Conservation (phyloP, 495 filamentous ascomycete species). For the Parathielavia appendiculata region DNA sequence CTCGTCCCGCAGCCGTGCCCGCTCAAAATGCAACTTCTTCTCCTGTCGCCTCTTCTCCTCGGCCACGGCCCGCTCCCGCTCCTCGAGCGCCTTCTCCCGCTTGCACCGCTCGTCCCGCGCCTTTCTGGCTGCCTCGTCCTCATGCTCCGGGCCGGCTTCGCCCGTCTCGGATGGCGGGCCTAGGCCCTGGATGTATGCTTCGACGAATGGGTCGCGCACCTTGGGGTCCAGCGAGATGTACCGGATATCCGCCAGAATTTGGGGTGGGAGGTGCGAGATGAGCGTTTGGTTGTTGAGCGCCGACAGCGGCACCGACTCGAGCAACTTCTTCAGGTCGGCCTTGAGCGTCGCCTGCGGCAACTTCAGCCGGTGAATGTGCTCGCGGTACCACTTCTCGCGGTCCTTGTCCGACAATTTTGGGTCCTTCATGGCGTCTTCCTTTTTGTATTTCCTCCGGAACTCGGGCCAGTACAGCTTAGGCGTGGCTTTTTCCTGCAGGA, state of each 20-base stretch:
- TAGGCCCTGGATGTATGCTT: constrained; percentile 69
- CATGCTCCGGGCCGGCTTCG: constrained; percentile 42
- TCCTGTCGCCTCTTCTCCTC: constrained; percentile 68
- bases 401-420: constrained; percentile 75
- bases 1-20: constrained; percentile 64
- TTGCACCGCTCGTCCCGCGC: constrained; percentile 59
- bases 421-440: constrained; percentile 75
- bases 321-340: constrained; percentile 69
- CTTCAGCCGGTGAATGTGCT: constrained; percentile 75
- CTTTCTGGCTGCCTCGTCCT: constrained; percentile 56
- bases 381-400: constrained; percentile 84
- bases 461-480: constrained; percentile 95
- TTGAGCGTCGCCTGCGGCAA: constrained; percentile 67
- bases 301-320: constrained; percentile 62
- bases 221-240: constrained; percentile 73
- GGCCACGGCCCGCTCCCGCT: constrained; percentile 65
- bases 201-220: constrained; percentile 66
- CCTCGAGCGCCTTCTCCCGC: constrained; percentile 68
- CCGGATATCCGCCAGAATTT: constrained; percentile 68
- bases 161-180: constrained; percentile 55
- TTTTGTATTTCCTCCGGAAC: constrained; percentile 85
- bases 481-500: constrained; percentile 74
- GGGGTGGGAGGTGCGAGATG: constrained; percentile 58
- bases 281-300: constrained; percentile 62
- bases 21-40: constrained; percentile 60